Evolutionary conservation across 768 basidiomycete genomes (phyloP).

Genomic region (Russula foetens): DNA sequence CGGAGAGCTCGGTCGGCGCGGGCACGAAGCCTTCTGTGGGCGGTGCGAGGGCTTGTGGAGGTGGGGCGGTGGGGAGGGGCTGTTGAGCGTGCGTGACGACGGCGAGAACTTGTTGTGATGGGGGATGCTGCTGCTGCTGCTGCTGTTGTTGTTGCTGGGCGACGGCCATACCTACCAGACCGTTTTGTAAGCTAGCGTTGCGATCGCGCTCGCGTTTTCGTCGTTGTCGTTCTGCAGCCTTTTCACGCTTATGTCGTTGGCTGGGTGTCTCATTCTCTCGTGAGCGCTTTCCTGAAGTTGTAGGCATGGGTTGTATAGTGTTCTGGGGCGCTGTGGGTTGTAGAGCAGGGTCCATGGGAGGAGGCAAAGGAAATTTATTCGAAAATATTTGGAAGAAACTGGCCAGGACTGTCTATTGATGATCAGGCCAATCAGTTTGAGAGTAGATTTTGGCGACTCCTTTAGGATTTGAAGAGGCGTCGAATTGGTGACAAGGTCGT

Average conservation of each 20-base stretch:
- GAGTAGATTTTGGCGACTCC: conserved; percentile 2
- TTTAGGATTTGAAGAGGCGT: conserved; percentile 19
- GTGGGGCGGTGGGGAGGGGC: conserved; percentile 8
- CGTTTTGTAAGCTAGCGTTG: conserved; percentile 29
- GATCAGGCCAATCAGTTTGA: background rate
- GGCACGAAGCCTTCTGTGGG: conserved; percentile 34
- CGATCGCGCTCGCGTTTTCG: conserved; percentile 70
- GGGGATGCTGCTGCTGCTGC: conserved; percentile 19
- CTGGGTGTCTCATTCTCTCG: conserved; percentile 68
- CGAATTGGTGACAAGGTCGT: conserved; percentile 27
- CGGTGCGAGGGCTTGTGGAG: background rate
- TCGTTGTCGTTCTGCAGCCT: conserved; percentile 80
- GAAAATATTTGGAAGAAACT: background rate
- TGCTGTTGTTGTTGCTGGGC: conserved; percentile 21
- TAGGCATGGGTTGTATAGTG: conserved; percentile 15
- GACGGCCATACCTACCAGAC: conserved; percentile 23
- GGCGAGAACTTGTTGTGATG: conserved; percentile 6
- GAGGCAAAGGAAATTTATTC: conserved; percentile 12
- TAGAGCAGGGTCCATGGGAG: conserved; percentile 17
- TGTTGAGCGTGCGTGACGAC: conserved; percentile 15
- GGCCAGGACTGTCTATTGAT: background rate
- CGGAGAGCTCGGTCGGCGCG: conserved; percentile 35
- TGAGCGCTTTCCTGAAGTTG: conserved; percentile 43
- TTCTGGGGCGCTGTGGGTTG: conserved; percentile 18
- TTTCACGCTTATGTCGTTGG: conserved; percentile 73